Percentiles rank a stretch among this genome's conserved stretches.
phyloP scores from a whole-genome alignment of 495 filamentous ascomycete species.

The Massariosphaeria phaeospora region DNA sequence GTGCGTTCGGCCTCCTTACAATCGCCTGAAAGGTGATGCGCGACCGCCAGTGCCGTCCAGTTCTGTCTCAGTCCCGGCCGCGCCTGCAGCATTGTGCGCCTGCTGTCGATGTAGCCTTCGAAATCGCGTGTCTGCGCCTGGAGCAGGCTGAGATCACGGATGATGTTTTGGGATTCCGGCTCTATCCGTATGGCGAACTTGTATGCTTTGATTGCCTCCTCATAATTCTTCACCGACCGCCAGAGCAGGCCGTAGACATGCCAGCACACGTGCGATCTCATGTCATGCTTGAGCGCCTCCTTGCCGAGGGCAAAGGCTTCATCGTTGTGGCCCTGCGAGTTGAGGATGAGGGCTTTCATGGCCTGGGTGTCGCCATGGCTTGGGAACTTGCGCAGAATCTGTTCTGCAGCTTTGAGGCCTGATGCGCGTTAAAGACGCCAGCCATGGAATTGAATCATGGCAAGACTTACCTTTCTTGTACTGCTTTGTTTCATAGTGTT shows the following conservation, averaged over 20 bases:
- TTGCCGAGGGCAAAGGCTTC: constrained; percentile 93
- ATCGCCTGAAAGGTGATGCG: constrained; percentile 82
- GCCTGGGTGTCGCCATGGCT: constrained; percentile 97
- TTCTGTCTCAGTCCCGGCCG: constrained; percentile 76
- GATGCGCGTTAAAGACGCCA: constrained; percentile 12
- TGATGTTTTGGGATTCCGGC: constrained; percentile 88
- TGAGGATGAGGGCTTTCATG: constrained; percentile 98
- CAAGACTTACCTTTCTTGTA: constrained; percentile 75
- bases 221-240: constrained; percentile 89
- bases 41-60: constrained; percentile 93
- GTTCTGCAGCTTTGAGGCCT: constrained; percentile 88
- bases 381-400: constrained; percentile 87
- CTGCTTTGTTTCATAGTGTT: constrained; percentile 94
- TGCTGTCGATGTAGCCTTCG: constrained; percentile 83
- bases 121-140: constrained; percentile 98
- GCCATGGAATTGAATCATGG: constrained; percentile 4
- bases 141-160: constrained; percentile 85
- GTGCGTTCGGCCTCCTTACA: constrained; percentile 83
- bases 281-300: constrained; percentile 82
- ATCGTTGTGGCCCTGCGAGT: constrained; percentile 78
- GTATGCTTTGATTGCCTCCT: constrained; percentile 98
- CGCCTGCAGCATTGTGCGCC: constrained; percentile 75
- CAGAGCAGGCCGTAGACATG: constrained; percentile 98
- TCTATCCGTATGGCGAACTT: constrained; percentile 88
- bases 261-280: constrained; percentile 99